Evolutionary conservation across 768 basidiomycete species (phyloP).

Genomic region (Rhizopogon rudus): DNA sequence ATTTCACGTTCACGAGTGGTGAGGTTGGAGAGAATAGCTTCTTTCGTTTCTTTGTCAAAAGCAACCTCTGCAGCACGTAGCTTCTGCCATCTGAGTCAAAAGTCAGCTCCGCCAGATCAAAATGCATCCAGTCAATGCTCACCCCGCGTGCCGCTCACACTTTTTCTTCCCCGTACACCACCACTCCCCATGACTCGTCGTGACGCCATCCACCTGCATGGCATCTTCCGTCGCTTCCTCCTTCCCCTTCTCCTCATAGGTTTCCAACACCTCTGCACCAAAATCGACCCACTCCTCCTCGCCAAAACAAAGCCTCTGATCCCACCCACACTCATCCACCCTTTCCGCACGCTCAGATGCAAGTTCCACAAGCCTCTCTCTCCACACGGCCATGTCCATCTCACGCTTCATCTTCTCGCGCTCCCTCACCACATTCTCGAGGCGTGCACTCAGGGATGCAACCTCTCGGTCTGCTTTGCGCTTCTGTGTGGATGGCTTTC

Average conservation of each 20-base stretch:
- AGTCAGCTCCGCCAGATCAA: constrained; percentile 4
- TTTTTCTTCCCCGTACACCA: constrained; percentile 76
- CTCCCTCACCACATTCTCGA: constrained; percentile 54
- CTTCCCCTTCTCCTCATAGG: constrained; percentile 50
- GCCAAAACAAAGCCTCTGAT: constrained; percentile 78
- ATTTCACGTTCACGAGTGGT: constrained; percentile 76
- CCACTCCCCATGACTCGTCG: constrained; percentile 47
- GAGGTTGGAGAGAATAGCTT: constrained; percentile 58
- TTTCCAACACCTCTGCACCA: constrained; percentile 61
- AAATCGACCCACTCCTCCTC: constrained; percentile 75
- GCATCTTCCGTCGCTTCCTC: constrained; percentile 28
- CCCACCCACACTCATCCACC: constrained; percentile 82
- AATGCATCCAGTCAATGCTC: constrained; percentile 13
- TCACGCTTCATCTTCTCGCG: constrained; percentile 64
- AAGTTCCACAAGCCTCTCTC: constrained; percentile 62
- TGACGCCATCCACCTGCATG: constrained; percentile 31
- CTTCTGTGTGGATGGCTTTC: constrained; percentile 25
- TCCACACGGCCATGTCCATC: constrained; percentile 66
- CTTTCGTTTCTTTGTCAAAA: constrained; percentile 74
- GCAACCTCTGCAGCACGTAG: constrained; percentile 67
- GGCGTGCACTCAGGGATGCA: constrained; percentile 43
- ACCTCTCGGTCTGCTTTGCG: constrained; percentile 55
- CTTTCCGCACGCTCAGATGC: constrained; percentile 62
- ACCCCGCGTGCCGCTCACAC: constrained; percentile 81
- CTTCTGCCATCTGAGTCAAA: constrained; percentile 63